These are phyloP conservation scores for Leccinum sublutescens DNA, from an alignment of 768 basidiomycete species.

Conservation along the genomic window DNA sequence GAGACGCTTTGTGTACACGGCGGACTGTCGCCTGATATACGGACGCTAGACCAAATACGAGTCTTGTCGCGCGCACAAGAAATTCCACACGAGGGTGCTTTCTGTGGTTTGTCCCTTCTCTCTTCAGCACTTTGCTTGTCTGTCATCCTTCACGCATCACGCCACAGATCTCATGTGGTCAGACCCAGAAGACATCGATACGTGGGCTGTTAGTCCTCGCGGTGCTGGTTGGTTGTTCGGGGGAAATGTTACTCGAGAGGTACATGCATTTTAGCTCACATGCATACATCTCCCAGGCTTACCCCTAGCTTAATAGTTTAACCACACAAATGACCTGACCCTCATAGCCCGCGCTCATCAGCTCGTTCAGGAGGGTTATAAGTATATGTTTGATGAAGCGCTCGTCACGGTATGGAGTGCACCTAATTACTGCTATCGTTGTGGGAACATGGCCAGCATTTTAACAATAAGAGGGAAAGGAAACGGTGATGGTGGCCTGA, in stretches of 20 bases:
- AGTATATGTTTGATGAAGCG: conserved; percentile 93
- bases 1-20: conserved; percentile 93
- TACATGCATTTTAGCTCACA: conserved; percentile 27
- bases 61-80: conserved; percentile 94
- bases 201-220: conserved; percentile 95
- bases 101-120: conserved; percentile 63
- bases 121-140: background rate
- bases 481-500: conserved; percentile 25
- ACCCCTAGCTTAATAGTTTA: conserved; percentile 58
- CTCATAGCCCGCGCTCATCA: conserved; percentile 96
- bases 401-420: conserved; percentile 95
- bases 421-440: conserved; percentile 83
- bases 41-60: conserved; percentile 91
- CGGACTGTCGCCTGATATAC: conserved; percentile 92
- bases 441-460: conserved; percentile 90
- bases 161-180: conserved; percentile 93
- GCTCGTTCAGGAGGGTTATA: conserved; percentile 93
- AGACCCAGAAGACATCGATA: conserved; percentile 92
- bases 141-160: background rate
- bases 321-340: conserved; percentile 82
- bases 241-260: conserved; percentile 80
- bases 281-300: background rate
- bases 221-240: conserved; percentile 98
- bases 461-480: conserved; percentile 75
- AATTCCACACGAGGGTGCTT: conserved; percentile 98